These are phyloP conservation scores for Brassica nigra DNA, from an alignment of 345 rosid genomes.

Conservation along the genomic window DNA sequence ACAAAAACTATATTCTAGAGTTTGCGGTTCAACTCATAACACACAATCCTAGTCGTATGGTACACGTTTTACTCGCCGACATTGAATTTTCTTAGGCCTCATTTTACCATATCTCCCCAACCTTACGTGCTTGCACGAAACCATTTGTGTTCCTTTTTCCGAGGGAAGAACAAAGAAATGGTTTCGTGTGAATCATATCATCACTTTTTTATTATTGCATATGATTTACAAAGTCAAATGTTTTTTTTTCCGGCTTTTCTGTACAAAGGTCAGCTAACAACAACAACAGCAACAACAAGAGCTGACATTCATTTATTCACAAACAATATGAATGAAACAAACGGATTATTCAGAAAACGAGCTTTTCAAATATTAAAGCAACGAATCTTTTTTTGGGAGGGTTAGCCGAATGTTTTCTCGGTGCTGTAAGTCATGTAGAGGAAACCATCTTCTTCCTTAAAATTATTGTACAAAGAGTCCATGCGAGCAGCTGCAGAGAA, in stretches of 20 bases:
- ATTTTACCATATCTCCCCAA: conserved; percentile 30
- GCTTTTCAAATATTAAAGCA: background rate
- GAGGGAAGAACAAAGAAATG: background rate
- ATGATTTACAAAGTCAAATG: conserved; percentile 39
- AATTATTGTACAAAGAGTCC: conserved; percentile 61
- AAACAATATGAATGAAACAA: conserved; percentile 34
- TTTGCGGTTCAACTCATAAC: conserved; percentile 21
- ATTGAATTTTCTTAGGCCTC: conserved; percentile 18
- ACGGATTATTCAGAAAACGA: conserved; percentile 24
- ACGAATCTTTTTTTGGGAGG: background rate
- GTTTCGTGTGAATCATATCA: conserved; percentile 39
- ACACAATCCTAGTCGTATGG: conserved; percentile 36
- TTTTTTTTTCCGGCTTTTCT: conserved; percentile 21
- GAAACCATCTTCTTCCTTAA: conserved; percentile 78
- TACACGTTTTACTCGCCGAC: conserved; percentile 30
- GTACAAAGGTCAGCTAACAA: conserved; percentile 40
- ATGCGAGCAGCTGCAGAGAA: conserved; percentile 54
- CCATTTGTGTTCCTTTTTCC: background rate
- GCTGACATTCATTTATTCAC: conserved; percentile 42
- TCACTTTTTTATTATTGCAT: conserved; percentile 26
- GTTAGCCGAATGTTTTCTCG: conserved; percentile 69
- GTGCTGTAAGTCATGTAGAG: conserved; percentile 81
- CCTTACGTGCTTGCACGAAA: conserved; percentile 37
- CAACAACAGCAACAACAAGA: conserved; percentile 28
- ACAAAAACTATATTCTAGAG: background rate